Evolutionary conservation across 2,329 filamentous ascomycete species (phyloP).

Genomic region (Botrytis tulipae): DNA sequence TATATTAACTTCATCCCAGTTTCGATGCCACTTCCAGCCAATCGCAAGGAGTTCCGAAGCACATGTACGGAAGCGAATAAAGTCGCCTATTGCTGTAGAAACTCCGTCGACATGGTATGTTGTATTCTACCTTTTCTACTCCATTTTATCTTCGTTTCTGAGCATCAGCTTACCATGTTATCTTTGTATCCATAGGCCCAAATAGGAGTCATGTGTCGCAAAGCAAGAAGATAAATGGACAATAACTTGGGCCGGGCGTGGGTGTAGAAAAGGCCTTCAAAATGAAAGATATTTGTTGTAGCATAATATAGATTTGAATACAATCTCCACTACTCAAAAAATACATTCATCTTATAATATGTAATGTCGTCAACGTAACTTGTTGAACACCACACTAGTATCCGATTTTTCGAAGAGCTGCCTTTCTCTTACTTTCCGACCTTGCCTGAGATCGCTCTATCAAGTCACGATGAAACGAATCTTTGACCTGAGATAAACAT

Average conservation of each 20-base stretch:
- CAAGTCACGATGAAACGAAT: not conserved
- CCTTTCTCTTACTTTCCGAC: not conserved
- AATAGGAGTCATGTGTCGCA: constrained; percentile 3
- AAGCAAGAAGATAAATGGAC: not conserved
- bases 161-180: not conserved
- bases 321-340: not conserved
- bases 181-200: not conserved
- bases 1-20: not conserved
- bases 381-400: not conserved
- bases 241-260: no score
- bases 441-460: not conserved
- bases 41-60: not conserved
- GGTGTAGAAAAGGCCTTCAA: not conserved
- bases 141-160: no score
- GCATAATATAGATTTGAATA: not conserved
- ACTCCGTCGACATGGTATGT: constrained; percentile 5
- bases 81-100: not conserved
- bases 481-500: not conserved
- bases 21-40: not conserved
- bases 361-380: not conserved
- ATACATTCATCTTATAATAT: not conserved
- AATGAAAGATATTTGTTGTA: no score
- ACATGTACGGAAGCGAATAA: not conserved
- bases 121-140: not conserved
- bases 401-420: not conserved